These are phyloP conservation scores for Cordyceps cicadae DNA, from an alignment of 2,329 filamentous ascomycete genomes.

Conservation along the genomic window DNA sequence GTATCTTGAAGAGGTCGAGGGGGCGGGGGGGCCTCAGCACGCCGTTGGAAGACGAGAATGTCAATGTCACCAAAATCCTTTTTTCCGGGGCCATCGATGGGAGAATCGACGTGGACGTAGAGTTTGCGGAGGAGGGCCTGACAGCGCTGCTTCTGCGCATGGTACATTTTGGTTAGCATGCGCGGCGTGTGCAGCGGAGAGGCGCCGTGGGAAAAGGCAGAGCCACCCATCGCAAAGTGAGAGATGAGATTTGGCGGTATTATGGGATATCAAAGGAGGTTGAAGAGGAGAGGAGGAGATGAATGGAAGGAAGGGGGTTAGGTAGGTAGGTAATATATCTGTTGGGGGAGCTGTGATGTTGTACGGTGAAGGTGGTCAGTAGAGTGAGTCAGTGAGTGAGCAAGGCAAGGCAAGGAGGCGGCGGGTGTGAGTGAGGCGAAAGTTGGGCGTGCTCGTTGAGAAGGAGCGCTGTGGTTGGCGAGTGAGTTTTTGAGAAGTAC, in stretches of 20 bases:
- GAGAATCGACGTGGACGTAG: conserved; percentile 47
- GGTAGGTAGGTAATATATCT: neutral
- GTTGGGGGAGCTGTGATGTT: neutral
- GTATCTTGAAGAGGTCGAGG: neutral
- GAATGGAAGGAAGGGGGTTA: neutral
- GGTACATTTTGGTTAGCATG: conserved; percentile 53
- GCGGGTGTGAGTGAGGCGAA: no score
- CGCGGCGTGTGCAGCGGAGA: conserved; percentile 53
- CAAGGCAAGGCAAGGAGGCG: no score
- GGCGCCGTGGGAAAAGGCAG: conserved; percentile 41
- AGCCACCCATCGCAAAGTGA: conserved; percentile 52
- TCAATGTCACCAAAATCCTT: conserved; percentile 64
- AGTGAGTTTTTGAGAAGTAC: no score
- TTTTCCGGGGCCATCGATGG: conserved; percentile 64
- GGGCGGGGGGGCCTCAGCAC: conserved; percentile 12
- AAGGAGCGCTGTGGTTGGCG: no score
- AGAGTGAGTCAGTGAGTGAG: no score
- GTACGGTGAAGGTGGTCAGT: neutral
- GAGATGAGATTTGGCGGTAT: neutral
- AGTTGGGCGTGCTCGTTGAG: no score
- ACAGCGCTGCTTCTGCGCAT: conserved; percentile 37
- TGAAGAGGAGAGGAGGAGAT: neutral
- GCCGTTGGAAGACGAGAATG: conserved; percentile 46
- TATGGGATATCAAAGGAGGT: neutral
- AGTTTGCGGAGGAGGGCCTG: conserved; percentile 38